Conservation (phyloP, 2,329 filamentous ascomycete genomes). For the Xylariaceae sp. region DNA sequence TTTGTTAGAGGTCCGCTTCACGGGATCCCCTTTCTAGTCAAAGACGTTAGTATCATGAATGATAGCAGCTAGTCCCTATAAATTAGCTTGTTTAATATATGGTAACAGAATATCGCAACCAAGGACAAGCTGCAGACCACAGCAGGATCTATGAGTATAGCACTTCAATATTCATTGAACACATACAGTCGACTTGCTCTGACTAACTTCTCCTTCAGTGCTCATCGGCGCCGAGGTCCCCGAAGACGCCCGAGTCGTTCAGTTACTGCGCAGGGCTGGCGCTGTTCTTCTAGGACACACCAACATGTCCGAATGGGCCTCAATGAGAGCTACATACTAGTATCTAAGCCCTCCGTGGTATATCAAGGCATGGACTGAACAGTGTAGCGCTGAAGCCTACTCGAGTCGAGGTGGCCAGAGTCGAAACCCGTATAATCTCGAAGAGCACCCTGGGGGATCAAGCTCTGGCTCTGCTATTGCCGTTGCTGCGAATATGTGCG, state of each 20-base stretch:
- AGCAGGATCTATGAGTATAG: conserved; percentile 55
- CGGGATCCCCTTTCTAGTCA: conserved; percentile 77
- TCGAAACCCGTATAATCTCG: conserved; percentile 71
- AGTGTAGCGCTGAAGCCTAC: conserved; percentile 63
- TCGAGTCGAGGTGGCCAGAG: conserved; percentile 68
- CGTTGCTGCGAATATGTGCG: conserved; percentile 66
- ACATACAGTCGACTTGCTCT: not conserved
- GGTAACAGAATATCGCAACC: conserved; percentile 62
- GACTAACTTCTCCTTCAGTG: conserved; percentile 54
- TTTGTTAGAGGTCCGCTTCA: conserved; percentile 69
- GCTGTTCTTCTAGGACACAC: conserved; percentile 73
- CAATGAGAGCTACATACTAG: conserved; percentile 71
- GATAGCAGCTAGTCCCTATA: not conserved
- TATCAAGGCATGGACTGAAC: not conserved
- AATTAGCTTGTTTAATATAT: not conserved
- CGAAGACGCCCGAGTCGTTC: conserved; percentile 70
- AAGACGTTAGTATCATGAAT: conserved; percentile 53
- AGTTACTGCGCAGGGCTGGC: conserved; percentile 58
- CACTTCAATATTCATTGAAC: not conserved
- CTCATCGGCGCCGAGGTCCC: conserved; percentile 70
- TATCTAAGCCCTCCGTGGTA: not conserved
- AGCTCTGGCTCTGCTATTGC: conserved; percentile 70
- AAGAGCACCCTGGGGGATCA: conserved; percentile 70
- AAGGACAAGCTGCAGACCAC: conserved; percentile 77
- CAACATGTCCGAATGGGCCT: conserved; percentile 75